Evolutionary conservation across 495 filamentous ascomycete species (phyloP), one percentile per base, ranked within the genome.

Genomic region (Jackrogersella multiformis): DNA sequence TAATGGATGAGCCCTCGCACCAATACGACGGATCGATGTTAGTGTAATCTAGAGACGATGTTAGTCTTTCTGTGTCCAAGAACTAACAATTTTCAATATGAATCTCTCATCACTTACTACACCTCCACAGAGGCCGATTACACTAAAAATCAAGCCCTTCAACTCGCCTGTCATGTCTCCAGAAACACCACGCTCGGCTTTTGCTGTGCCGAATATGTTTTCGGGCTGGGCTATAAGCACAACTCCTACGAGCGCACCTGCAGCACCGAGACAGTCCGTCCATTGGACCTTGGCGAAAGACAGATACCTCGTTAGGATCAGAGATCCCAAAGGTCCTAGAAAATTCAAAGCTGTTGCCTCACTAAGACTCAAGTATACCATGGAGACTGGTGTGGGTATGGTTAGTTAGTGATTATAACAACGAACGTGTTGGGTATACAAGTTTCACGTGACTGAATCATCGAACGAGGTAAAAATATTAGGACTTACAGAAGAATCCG

Each of bases 341-440:
- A 46, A 46, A 26, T 46, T 46, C 12, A 46, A 46, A 46, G 42
- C 42, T 24, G 42, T 46, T 13, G 42, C 42, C 26, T 46, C 42
- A 46, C 42, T 46, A n/a, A 46, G 42, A 24, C 21, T 46, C 12
- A 46, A 46, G 10, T 46, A 46, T 26, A 26, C 23, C 42, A 46
- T 46, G 26, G 42, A 46, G 26, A 46, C 42, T 46, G 26, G 0
- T n/a, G 5, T 10, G 13, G 10, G 10, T 26, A 12, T 26, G 20
- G 21, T n/a, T 1, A 46, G 42, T 46, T 2, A 46, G 42, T n/a
- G n/a, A n/a, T n/a, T 26, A 46, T 2, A 24, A 23, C 10, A n/a
- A 46, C 8, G 24, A 5, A 15, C 21, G 0, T 0, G 42, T 2
- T 10, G 12, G 5, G 13, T 15, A 26, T 21, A 18, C 8, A 10